A percentile compares a stretch with the other conserved stretches of the same genome.
phyloP scores from a whole-genome alignment of 2,329 filamentous ascomycete species.

The Fusarium napiforme region DNA sequence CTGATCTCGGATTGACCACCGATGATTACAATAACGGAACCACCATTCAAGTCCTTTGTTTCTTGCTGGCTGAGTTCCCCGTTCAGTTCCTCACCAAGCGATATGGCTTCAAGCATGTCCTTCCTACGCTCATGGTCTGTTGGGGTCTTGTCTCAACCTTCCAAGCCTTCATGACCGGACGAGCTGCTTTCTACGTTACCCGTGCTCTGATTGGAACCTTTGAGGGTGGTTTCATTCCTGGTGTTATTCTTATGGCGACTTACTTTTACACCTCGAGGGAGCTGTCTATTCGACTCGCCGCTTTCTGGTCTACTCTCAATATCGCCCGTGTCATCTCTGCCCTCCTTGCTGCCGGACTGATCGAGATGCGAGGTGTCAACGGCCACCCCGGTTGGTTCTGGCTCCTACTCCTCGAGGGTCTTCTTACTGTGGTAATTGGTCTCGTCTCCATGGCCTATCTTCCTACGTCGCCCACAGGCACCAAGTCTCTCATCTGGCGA shows the following conservation, averaged over 20 bases:
- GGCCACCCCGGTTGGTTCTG: constrained; percentile 66
- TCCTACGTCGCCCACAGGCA: constrained; percentile 72
- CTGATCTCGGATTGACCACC: constrained; percentile 59
- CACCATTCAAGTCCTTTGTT: constrained; percentile 65
- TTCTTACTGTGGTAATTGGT: constrained; percentile 64
- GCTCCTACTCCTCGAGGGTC: constrained; percentile 57
- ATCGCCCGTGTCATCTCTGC: constrained; percentile 59
- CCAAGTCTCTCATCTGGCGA: constrained; percentile 68
- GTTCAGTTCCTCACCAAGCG: constrained; percentile 68
- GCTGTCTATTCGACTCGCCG: constrained; percentile 72
- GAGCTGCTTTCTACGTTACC: constrained; percentile 61
- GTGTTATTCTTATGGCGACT: constrained; percentile 71
- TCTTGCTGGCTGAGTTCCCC: constrained; percentile 67
- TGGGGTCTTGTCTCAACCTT: constrained; percentile 59
- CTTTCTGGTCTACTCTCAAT: constrained; percentile 71
- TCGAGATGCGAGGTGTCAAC: constrained; percentile 61
- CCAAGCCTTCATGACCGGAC: constrained; percentile 62
- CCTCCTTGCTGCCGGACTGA: constrained; percentile 56
- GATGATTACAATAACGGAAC: constrained; percentile 69
- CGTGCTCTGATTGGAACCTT: constrained; percentile 64
- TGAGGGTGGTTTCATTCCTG: constrained; percentile 69
- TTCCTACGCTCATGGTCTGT: constrained; percentile 63
- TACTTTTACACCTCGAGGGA: constrained; percentile 80
- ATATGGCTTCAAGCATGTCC: constrained; percentile 66
- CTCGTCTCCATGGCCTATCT: constrained; percentile 67